phyloP scores from a whole-genome alignment of 257 asterid genomes.

The Ocimum tenuiflorum region DNA sequence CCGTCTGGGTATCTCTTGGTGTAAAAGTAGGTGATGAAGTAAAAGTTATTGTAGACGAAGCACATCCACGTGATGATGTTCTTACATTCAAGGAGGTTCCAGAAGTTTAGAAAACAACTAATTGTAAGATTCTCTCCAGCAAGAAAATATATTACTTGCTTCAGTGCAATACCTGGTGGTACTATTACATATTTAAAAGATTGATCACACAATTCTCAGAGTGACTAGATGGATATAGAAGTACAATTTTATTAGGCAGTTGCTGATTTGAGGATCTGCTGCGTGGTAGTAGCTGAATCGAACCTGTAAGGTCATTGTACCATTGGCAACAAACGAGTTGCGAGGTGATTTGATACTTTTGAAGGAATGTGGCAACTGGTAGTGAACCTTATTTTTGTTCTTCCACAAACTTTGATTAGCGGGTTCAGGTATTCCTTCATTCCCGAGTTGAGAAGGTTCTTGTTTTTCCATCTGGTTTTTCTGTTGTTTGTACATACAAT shows the following conservation, averaged over 20 bases:
- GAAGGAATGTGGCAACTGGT: background rate
- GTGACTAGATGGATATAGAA: background rate
- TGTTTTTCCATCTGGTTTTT: background rate
- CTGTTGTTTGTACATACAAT: slow-evolving; percentile 2
- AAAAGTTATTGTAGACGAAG: slow-evolving; percentile 65
- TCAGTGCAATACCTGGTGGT: background rate
- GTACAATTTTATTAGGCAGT: background rate
- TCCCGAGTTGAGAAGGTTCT: background rate
- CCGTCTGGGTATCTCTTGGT: slow-evolving; percentile 71
- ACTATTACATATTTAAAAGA: background rate
- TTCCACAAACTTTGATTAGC: background rate
- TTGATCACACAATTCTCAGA: background rate
- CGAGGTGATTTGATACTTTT: background rate
- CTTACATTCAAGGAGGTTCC: slow-evolving; percentile 60
- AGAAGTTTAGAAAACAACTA: slow-evolving; percentile 7
- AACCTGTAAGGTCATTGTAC: background rate
- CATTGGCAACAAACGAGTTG: background rate
- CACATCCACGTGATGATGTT: slow-evolving; percentile 85
- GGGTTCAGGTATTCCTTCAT: background rate
- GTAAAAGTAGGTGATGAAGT: slow-evolving; percentile 78
- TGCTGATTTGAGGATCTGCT: background rate
- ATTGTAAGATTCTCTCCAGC: background rate
- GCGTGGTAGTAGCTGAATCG: background rate
- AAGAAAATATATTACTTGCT: slow-evolving; percentile 6
- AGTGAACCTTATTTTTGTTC: background rate